phyloP scores from a whole-genome alignment of 441 rosid species.

The Macaranga tanarius region DNA sequence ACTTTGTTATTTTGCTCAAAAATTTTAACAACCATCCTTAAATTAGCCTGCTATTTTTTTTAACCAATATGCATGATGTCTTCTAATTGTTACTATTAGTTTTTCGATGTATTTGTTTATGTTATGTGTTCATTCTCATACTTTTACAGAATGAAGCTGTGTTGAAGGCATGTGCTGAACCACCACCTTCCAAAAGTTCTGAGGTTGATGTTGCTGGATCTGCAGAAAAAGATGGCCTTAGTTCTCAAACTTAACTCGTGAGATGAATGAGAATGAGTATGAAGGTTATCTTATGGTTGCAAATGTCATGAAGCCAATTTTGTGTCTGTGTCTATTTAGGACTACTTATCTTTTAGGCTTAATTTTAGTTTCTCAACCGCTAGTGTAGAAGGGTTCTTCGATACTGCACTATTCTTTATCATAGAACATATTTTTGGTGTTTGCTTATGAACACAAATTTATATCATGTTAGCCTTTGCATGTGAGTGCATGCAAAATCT shows the following conservation, averaged over 20 bases:
- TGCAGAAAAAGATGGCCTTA: conserved; percentile 21
- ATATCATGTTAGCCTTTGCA: background rate
- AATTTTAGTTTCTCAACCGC: background rate
- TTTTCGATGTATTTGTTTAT: background rate
- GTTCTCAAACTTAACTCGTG: conserved; percentile 3
- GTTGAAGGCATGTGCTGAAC: conserved; percentile 58
- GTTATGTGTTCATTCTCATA: background rate
- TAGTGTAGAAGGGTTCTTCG: background rate
- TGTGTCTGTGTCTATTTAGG: background rate
- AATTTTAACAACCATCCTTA: background rate
- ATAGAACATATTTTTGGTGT: background rate
- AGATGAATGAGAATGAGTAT: conserved; percentile 15
- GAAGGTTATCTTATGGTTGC: conserved; percentile 6
- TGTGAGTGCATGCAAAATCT: background rate
- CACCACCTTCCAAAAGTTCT: conserved; percentile 44
- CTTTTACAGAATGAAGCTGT: conserved; percentile 80
- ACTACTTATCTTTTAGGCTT: background rate
- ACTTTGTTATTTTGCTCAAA: background rate
- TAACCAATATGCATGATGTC: background rate
- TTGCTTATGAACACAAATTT: no score
- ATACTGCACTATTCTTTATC: background rate
- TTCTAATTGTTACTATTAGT: no score
- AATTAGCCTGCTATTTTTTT: background rate
- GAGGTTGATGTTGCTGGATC: conserved; percentile 23
- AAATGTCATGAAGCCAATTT: background rate